phyloP scores from a whole-genome alignment of 2,329 filamentous ascomycete genomes.

The Aspergillus sp. region DNA sequence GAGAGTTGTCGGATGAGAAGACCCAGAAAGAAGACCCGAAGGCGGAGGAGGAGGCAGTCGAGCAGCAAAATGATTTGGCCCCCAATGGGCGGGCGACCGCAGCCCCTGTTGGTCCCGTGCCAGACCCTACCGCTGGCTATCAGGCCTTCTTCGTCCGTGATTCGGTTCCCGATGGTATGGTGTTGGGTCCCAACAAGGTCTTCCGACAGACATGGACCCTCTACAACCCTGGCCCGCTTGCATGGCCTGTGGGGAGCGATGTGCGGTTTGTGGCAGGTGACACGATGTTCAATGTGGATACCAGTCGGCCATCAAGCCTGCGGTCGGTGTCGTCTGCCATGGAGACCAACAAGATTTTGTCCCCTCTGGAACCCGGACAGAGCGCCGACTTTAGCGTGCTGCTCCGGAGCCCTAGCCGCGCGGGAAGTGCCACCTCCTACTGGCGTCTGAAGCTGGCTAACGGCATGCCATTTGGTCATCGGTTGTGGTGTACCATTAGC shows the following conservation, averaged over 20 bases:
- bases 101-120: conserved; percentile 27
- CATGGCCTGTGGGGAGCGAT: conserved; percentile 84
- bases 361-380: conserved; percentile 62
- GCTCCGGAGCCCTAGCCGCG: conserved; percentile 68
- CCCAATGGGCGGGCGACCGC: conserved; percentile 20
- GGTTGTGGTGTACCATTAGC: conserved; percentile 86
- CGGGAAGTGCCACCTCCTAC: conserved; percentile 82
- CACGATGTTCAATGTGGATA: conserved; percentile 89
- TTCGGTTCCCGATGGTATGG: conserved; percentile 67
- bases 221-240: conserved; percentile 66
- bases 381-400: conserved; percentile 72
- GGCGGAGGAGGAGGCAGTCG: conserved; percentile 30
- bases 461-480: conserved; percentile 79
- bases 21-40: neutral
- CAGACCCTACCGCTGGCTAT: conserved; percentile 12
- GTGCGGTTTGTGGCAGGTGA: conserved; percentile 90
- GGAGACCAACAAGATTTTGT: conserved; percentile 69
- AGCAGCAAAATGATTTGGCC: conserved; percentile 26
- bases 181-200: conserved; percentile 58
- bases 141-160: conserved; percentile 70
- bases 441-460: conserved; percentile 84
- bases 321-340: conserved; percentile 68
- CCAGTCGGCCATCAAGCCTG: conserved; percentile 67
- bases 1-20: neutral
- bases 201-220: conserved; percentile 92